Evolutionary conservation across 1,284 basidiomycete species (phyloP), one percentile per base, ranked within the genome.

Genomic region (Rhodotorula sp.): DNA sequence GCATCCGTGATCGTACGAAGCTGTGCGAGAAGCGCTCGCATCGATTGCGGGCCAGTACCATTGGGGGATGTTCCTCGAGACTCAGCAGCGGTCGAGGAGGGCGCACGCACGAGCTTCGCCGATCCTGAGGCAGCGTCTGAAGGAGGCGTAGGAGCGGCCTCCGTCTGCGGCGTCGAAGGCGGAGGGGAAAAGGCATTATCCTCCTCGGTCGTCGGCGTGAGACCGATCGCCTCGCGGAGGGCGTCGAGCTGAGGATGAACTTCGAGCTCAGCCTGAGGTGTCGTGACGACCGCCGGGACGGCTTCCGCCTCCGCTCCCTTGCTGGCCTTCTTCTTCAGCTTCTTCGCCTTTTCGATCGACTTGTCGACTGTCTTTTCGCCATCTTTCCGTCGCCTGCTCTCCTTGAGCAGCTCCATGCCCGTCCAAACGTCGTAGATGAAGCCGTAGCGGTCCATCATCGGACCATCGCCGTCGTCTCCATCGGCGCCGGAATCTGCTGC

Each of bases 371-470:
- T 51, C 61, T 22, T 52, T n/a, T 83, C 72, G 88, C 59, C 46
- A 91, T 75, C 89, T 88, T 80, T 84, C 83, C 47, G 89, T 89
- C 55, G 46, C 34, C 75, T 53, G n/a, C 67, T 67, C 56, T 89
- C 84, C 13, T 88, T 79, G 40, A 94, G 83, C 28, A 94, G 81
- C 24, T 91, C 82, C n/a, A 90, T 84, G 76, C 94, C 91, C 72
- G 86, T 84, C 31, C 87, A 87, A 18, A 92, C 86, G 76, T 92
- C 91, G 74, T 94, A 96, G 77, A 96, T 89, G 82, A 98, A 98
- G 0, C 95, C 95, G 78, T 92, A 98, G 15, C 92, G 87, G 77
- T 97, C 95, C 9, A 94, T 93, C 73, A 96, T 82, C 2, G 88
- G 87, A 56, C 88, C 85, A 52, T 86, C 85, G 54, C 81, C 84